phyloP scores from a whole-genome alignment of 2,329 filamentous ascomycete species.

The Aspergillus latus region DNA sequence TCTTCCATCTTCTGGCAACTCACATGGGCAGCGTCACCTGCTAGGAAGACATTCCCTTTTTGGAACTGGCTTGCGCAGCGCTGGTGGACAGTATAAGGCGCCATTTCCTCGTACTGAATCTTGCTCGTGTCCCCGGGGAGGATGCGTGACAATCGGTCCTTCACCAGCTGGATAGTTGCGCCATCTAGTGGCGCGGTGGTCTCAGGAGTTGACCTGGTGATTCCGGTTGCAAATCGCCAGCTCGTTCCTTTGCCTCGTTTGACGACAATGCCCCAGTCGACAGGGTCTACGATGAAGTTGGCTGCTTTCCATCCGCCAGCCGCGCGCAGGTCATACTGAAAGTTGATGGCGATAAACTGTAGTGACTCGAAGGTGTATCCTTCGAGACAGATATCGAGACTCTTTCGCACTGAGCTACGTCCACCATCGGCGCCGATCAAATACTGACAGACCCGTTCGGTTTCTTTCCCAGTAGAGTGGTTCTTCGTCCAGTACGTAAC shows the following conservation, averaged over 20 bases:
- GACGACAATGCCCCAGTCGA: slow-evolving; percentile 3
- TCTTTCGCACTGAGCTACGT: background rate
- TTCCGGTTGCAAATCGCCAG: slow-evolving; percentile 4
- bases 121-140: background rate
- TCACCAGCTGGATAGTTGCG: background rate
- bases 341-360: slow-evolving; percentile 2
- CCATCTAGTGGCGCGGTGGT: background rate
- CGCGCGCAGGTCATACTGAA: background rate
- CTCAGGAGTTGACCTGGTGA: background rate
- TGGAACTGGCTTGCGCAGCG: background rate
- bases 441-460: background rate
- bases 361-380: slow-evolving; percentile 1
- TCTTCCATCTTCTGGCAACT: background rate
- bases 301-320: background rate
- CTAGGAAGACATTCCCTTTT: slow-evolving; percentile 1
- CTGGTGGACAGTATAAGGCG: slow-evolving; percentile 3
- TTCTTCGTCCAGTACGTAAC: background rate
- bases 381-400: background rate
- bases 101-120: background rate
- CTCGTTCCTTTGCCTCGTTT: slow-evolving; percentile 5
- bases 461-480: background rate
- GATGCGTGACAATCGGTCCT: background rate
- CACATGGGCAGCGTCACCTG: slow-evolving; percentile 4
- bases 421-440: background rate
- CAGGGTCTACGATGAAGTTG: slow-evolving; percentile 4